Conservation (phyloP, 768 basidiomycete genomes). For the Pleurotus salmoneostramineus region DNA sequence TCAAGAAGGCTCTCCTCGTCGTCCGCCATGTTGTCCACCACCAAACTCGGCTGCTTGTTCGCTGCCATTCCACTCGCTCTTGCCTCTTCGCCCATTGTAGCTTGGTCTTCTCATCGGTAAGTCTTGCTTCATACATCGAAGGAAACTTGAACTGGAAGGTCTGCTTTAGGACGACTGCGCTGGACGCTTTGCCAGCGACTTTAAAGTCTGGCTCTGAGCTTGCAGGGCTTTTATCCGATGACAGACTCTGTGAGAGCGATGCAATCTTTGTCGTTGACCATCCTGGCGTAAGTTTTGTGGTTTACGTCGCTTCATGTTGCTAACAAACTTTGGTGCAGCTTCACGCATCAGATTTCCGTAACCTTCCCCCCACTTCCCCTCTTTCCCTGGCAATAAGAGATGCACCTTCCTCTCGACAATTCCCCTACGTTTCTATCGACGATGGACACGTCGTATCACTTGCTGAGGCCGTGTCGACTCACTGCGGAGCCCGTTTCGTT, state of each 20-base stretch:
- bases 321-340: slow-evolving; percentile 37
- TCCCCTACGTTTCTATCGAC: slow-evolving; percentile 51
- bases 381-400: slow-evolving; percentile 43
- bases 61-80: slow-evolving; percentile 41
- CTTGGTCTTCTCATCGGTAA: slow-evolving; percentile 72
- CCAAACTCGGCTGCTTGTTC: slow-evolving; percentile 35
- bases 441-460: slow-evolving; percentile 41
- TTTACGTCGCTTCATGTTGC: background rate
- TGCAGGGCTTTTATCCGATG: slow-evolving; percentile 36
- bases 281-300: slow-evolving; percentile 50
- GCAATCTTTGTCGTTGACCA: slow-evolving; percentile 69
- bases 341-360: slow-evolving; percentile 73
- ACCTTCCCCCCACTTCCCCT: slow-evolving; percentile 46
- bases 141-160: background rate
- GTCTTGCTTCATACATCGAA: slow-evolving; percentile 4
- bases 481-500: slow-evolving; percentile 50
- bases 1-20: background rate
- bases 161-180: slow-evolving; percentile 39
- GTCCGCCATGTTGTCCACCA: slow-evolving; percentile 29
- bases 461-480: slow-evolving; percentile 39
- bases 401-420: slow-evolving; percentile 54
- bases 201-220: slow-evolving; percentile 33
- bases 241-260: slow-evolving; percentile 58
- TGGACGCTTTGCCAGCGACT: slow-evolving; percentile 37
- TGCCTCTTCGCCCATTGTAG: slow-evolving; percentile 64